Conservation (phyloP, 768 basidiomycete species). For the Tubosaeta sp. region DNA sequence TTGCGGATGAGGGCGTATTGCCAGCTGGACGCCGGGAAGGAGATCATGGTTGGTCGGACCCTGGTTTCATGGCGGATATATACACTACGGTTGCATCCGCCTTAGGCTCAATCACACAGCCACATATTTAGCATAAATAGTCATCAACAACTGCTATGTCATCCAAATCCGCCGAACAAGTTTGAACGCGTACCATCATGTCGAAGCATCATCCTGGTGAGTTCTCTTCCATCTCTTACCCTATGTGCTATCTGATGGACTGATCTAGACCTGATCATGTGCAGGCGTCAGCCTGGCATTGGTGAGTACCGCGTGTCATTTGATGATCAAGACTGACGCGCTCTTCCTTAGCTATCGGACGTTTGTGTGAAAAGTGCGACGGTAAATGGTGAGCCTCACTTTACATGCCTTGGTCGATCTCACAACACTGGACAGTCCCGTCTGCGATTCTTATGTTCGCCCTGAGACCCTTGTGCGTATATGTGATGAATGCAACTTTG, state of each 20-base stretch:
- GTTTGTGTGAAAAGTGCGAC: conserved; percentile 98
- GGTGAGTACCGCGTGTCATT: conserved; percentile 45
- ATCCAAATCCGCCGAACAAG: background rate
- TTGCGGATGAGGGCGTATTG: conserved; percentile 24
- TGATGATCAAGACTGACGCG: conserved; percentile 8
- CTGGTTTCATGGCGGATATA: conserved; percentile 10
- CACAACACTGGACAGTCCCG: conserved; percentile 57
- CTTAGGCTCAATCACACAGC: conserved; percentile 6
- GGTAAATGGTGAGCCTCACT: conserved; percentile 83
- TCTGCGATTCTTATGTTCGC: conserved; percentile 98
- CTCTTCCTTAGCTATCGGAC: conserved; percentile 74
- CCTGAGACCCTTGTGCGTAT: conserved; percentile 97
- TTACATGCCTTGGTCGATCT: background rate
- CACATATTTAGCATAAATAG: conserved; percentile 10
- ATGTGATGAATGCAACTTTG: conserved; percentile 99
- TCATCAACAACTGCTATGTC: conserved; percentile 11
- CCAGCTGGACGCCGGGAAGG: conserved; percentile 30
- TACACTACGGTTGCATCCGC: background rate
- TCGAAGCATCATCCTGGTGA: conserved; percentile 89
- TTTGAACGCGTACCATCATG: conserved; percentile 41
- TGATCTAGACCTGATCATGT: conserved; percentile 89
- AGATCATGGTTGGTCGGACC: conserved; percentile 21
- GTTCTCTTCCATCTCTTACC: background rate
- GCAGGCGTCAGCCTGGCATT: conserved; percentile 94
- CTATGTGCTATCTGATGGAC: background rate